Evolutionary conservation across 495 filamentous ascomycete genomes (phyloP).

Genomic region (Penicillium maclennaniae): DNA sequence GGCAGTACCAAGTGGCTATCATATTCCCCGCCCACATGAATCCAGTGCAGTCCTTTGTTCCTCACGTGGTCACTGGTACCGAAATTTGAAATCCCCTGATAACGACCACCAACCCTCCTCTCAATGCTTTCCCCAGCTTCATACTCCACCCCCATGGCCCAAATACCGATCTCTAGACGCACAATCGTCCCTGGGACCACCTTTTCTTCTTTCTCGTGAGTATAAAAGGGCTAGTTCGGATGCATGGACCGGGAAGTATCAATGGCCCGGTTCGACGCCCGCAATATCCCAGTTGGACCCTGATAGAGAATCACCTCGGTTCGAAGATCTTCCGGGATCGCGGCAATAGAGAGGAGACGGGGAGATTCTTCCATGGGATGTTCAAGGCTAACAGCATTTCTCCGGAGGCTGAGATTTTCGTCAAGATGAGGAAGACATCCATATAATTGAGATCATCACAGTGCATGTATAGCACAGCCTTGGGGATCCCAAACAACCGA

Average conservation of each 20-base stretch:
- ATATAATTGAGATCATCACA: neutral
- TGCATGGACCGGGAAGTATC: neutral
- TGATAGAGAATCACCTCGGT: neutral
- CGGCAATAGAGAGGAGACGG: neutral
- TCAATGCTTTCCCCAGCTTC: neutral
- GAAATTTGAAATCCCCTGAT: neutral
- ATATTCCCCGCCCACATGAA: neutral
- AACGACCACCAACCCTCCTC: neutral
- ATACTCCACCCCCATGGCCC: neutral
- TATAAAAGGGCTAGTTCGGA: neutral
- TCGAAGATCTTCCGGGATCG: neutral
- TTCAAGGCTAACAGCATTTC: neutral
- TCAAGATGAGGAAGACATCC: neutral
- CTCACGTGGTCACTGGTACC: neutral
- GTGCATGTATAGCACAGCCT: neutral
- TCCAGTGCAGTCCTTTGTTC: neutral
- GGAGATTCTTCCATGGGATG: neutral
- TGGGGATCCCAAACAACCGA: neutral
- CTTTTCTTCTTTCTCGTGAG: neutral
- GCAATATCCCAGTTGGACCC: neutral
- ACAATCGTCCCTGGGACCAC: neutral
- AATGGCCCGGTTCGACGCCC: neutral
- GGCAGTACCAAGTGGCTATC: neutral
- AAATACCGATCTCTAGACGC: neutral
- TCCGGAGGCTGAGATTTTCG: neutral